Base-by-base conservation (phyloP, 371 early-diverging fungal species). In the Blakeslea trispora region DNA sequence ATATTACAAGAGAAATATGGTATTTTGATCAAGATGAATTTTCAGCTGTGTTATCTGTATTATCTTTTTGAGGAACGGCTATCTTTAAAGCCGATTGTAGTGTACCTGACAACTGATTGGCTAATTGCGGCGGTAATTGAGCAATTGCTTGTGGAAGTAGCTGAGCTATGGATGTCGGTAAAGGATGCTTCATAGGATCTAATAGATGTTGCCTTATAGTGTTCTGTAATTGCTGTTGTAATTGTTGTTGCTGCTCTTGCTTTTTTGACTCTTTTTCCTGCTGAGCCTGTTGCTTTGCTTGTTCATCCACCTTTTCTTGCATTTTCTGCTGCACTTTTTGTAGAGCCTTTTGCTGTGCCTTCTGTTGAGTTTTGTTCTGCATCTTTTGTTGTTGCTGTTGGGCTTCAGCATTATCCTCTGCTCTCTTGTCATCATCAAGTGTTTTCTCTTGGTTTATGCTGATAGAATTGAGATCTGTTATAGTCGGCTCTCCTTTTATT, bases 141-240 rank as follows among this genome's bases (percentile, higher is more conserved):
- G 77, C 72, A 46, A 77, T 74, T 0, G 77, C 77, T 35, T 77
- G 74, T 0, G 77, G 77, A 43, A 77, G 46, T 11, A 74, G 50
- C 35, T 74, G 72, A 10, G 74, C 69, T 24, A 77, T 69, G 10
- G 77, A 68, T 10, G 77, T 60, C 4, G 77, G 77, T n/a, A 77
- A 57, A 32, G 77, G 77, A 50, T 72, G 58, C 7, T 59, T 61
- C 24, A 74, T 51, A 50, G 77, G 77, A 51, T 77, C 74, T 15
- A 77, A 43, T 31, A 77, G 54, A 51, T 77, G 77, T 22, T 77
- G 77, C 11, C 71, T 57, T 24, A 77, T 74, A 18, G 77, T 77
- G 15, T 70, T 72, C 52, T 77, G 77, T 39, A 77, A 45, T 39
- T 72, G 73, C 3, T 48, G 18, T 63, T 75, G 73, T 6, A 72